phyloP scores from a whole-genome alignment of 179 eudicot genomes.

The Monotropa hypopitys region DNA sequence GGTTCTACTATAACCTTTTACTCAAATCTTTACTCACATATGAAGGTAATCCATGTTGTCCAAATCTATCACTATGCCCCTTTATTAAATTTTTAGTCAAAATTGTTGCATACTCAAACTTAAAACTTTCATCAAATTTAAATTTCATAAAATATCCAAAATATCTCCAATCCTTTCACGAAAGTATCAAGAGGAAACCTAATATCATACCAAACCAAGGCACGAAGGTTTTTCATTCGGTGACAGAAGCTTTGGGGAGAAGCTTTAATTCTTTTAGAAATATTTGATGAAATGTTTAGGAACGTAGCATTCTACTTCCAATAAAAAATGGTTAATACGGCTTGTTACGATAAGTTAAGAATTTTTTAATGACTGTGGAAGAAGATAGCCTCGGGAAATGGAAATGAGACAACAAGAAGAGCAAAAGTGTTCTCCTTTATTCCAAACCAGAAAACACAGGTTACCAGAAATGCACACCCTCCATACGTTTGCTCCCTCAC shows the following conservation, averaged over 20 bases:
- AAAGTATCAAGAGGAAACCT: not conserved
- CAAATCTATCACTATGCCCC: not conserved
- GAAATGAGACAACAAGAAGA: too few relatives aligned
- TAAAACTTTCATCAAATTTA: not conserved
- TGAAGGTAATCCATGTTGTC: not conserved
- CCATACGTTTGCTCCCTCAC: too few relatives aligned
- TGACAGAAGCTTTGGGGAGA: not conserved
- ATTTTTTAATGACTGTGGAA: too few relatives aligned
- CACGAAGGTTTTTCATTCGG: not conserved
- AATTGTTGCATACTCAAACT: not conserved
- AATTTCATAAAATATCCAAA: not conserved
- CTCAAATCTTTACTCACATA: not conserved
- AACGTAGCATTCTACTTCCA: not conserved
- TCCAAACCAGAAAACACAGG: too few relatives aligned
- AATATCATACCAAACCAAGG: not conserved
- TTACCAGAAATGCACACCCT: too few relatives aligned
- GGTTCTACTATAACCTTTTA: not conserved
- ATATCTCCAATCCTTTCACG: not conserved
- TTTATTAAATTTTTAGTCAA: not conserved
- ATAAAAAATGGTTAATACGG: not conserved
- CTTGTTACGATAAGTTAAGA: not conserved
- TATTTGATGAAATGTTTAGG: not conserved
- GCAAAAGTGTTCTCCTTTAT: too few relatives aligned
- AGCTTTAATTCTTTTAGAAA: not conserved
- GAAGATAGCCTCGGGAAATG: too few relatives aligned